These are phyloP conservation scores for Saxophila tyrrhenica DNA, from an alignment of 495 filamentous ascomycete species.

Conservation along the genomic window DNA sequence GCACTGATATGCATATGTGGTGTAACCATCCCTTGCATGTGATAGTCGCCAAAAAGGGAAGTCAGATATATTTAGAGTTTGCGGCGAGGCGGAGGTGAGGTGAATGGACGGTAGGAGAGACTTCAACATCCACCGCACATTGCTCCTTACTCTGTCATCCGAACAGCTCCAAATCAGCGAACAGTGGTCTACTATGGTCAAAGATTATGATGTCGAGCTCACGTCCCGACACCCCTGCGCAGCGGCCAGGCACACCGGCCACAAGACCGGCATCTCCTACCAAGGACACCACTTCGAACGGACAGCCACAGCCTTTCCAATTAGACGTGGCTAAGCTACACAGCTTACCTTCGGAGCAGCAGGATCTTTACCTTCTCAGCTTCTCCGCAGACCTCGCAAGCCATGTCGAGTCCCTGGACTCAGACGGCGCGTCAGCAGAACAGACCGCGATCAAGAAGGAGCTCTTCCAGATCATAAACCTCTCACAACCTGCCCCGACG, in stretches of 20 bases:
- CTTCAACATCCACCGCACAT: no score
- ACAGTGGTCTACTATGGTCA: not conserved
- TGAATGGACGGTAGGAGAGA: no score
- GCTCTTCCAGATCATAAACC: conserved; percentile 77
- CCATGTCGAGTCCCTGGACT: conserved; percentile 61
- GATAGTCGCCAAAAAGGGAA: not conserved
- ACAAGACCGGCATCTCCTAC: not conserved
- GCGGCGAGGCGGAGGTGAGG: no score
- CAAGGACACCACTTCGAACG: not conserved
- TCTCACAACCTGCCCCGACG: conserved; percentile 75
- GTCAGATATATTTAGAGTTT: no score
- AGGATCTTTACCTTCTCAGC: conserved; percentile 83
- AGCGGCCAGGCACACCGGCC: conserved; percentile 27
- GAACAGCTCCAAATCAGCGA: no score
- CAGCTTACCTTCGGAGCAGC: conserved; percentile 84
- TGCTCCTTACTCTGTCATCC: no score
- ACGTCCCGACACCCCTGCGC: not conserved
- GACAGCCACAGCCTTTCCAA: conserved; percentile 28
- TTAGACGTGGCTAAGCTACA: conserved; percentile 83
- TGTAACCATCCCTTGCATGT: not conserved
- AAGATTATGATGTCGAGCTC: not conserved
- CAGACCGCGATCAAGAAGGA: conserved; percentile 85
- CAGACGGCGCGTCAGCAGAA: conserved; percentile 70
- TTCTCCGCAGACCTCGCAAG: conserved; percentile 76
- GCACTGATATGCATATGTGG: not conserved